Evolutionary conservation across 2,329 filamentous ascomycete genomes (phyloP).

Genomic region (Pyricularia pennisetigena): DNA sequence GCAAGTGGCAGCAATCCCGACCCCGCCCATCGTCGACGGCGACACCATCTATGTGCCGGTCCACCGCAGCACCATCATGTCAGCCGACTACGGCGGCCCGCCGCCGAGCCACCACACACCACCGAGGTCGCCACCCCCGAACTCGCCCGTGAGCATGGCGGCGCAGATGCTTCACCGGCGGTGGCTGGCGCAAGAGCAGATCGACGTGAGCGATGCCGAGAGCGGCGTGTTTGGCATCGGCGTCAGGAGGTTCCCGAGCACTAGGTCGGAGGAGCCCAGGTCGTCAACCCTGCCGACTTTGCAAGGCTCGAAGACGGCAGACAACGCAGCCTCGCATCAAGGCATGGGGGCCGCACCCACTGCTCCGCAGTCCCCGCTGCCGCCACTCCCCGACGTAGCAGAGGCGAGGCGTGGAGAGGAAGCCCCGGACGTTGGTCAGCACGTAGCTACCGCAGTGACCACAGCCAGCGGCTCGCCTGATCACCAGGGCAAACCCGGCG

Average conservation of each 20-base stretch:
- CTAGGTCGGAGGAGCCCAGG: neutral
- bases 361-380: neutral
- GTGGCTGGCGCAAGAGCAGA: neutral
- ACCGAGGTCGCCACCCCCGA: neutral
- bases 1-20: neutral
- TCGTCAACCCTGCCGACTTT: neutral
- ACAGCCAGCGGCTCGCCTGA: neutral
- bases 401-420: neutral
- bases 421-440: neutral
- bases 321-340: neutral
- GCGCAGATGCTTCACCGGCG: conserved; percentile 3
- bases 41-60: conserved; percentile 6
- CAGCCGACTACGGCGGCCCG: neutral
- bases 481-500: neutral
- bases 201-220: conserved; percentile 4
- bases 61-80: conserved; percentile 5
- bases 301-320: neutral
- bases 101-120: neutral
- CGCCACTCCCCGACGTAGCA: neutral
- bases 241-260: neutral
- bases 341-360: too few species aligned
- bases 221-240: conserved; percentile 5
- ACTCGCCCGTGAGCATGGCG: neutral
- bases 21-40: conserved; percentile 3
- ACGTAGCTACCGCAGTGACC: neutral